Base-by-base conservation (phyloP, 805 yeast species). In the Saccharomycopsis synnaedendra region DNA sequence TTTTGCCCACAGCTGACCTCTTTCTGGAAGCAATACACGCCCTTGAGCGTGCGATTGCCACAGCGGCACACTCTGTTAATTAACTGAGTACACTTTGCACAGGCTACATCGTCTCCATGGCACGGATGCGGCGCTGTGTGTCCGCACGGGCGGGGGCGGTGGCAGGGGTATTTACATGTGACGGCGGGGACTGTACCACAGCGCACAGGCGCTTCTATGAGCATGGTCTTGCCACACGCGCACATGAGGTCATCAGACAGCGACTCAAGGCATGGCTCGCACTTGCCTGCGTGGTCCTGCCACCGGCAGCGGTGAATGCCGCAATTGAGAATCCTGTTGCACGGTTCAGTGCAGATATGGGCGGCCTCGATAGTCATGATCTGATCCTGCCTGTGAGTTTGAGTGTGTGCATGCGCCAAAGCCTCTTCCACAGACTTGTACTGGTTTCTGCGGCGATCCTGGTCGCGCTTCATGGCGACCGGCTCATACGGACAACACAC, bases 191-290 rank as follows among this genome's bases (percentile, higher is more conserved):
- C 31, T 5, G 41, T 32, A 9, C 95, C 95, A 65, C 96, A 86
- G 54, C 95, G 67, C 6, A 85, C 86, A 0, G 96, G 96, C 0
- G 95, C 95, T 27, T 71, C 72, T 5, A 51, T 47, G 4, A 86
- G 69, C 3, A 83, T 72, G 0, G 95, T 86, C 53, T 72, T 70
- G 3, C 95, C 95, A 67, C 96, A 86, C 43, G 81, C 73, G 58
- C 96, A 86, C 3, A 78, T 74, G 55, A 84, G 65, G 59, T 86
- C 95, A 19, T 84, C 86, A 39, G 80, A 75, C n/a, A 83, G 73
- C 4, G 90, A 80, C 57, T 85, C 94, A 43, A 84, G 60, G 60
- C 96, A 86, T 8, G 88, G 83, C 3, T 78, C 75, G 63, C 95
- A 86, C 3, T 82, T 74, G 0, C 96, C 96, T 9, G 76, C 66